These are phyloP conservation scores for Rhodotorula diobovata DNA, from an alignment of 768 basidiomycete genomes.

Conservation along the genomic window DNA sequence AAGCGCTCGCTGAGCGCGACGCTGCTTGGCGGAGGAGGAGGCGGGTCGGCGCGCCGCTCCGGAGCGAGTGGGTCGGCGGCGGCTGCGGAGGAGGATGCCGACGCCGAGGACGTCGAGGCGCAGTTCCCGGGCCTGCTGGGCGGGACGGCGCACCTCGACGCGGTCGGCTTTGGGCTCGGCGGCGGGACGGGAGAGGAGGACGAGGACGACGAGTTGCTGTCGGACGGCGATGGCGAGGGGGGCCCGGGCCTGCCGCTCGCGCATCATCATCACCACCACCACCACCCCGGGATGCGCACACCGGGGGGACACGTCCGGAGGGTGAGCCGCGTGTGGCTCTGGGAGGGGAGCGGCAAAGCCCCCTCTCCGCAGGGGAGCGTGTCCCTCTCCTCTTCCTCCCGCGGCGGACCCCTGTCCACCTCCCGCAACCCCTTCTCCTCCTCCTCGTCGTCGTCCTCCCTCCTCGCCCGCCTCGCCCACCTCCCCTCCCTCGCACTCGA, in stretches of 20 bases:
- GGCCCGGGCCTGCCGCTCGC: neutral
- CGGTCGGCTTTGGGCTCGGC: neutral
- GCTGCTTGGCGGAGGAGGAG: neutral
- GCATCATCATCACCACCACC: no score
- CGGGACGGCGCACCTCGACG: neutral
- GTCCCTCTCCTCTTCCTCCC: neutral
- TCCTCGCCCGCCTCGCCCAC: neutral
- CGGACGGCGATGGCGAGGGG: neutral
- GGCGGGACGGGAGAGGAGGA: neutral
- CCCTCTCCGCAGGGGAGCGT: neutral
- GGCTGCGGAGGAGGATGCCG: neutral
- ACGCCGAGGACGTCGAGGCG: neutral
- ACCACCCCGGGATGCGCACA: no score
- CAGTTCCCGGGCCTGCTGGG: slow-evolving; percentile 1
- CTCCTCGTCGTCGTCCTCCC: neutral
- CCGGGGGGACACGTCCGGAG: slow-evolving; percentile 15
- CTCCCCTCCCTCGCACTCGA: neutral
- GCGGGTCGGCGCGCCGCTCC: no score
- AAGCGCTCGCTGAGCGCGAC: neutral
- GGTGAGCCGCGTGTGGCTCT: slow-evolving; percentile 23
- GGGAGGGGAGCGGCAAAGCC: slow-evolving; percentile 9
- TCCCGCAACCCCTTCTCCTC: neutral
- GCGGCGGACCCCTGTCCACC: no score
- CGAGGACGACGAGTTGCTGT: neutral
- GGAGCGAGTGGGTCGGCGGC: neutral